Evolutionary conservation across 805 yeast species (phyloP).

Genomic region (Schwanniomyces pseudopolymorphus): DNA sequence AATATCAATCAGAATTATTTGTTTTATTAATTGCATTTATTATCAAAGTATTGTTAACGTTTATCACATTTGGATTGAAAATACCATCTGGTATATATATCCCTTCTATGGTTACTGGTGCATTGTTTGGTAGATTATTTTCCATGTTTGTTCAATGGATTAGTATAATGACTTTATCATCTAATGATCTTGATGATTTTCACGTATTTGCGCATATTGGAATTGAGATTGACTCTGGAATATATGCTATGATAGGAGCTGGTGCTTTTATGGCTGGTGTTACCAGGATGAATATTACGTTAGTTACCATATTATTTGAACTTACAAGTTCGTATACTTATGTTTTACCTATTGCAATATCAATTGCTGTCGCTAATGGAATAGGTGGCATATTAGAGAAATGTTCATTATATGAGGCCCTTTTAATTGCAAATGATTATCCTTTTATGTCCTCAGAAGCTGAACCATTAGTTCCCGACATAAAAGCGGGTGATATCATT

Average conservation of each 20-base stretch:
- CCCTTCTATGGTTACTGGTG: constrained; percentile 65
- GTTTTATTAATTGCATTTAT: constrained; percentile 41
- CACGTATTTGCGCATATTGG: constrained; percentile 8
- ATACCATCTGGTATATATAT: constrained; percentile 63
- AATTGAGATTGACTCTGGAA: constrained; percentile 43
- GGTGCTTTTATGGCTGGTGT: constrained; percentile 60
- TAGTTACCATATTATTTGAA: constrained; percentile 53
- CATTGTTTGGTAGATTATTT: constrained; percentile 53
- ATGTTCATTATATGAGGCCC: constrained; percentile 48
- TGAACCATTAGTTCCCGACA: constrained; percentile 33
- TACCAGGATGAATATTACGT: constrained; percentile 53
- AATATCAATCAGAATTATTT: constrained; percentile 29
- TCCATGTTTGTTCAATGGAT: constrained; percentile 44
- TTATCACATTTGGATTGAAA: constrained; percentile 56
- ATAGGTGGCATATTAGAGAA: constrained; percentile 52
- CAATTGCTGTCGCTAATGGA: constrained; percentile 60
- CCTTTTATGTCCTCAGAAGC: constrained; percentile 51
- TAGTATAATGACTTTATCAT: constrained; percentile 13
- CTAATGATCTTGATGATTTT: constrained; percentile 1
- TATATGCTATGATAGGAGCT: constrained; percentile 54
- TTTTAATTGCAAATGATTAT: constrained; percentile 47
- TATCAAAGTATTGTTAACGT: constrained; percentile 46
- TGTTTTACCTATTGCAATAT: constrained; percentile 55
- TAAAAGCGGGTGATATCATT: constrained; percentile 36
- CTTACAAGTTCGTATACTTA: constrained; percentile 56